These are phyloP conservation scores for Yamadazyma diddensiae DNA, from an alignment of 1,139 yeast species.

Conservation along the genomic window DNA sequence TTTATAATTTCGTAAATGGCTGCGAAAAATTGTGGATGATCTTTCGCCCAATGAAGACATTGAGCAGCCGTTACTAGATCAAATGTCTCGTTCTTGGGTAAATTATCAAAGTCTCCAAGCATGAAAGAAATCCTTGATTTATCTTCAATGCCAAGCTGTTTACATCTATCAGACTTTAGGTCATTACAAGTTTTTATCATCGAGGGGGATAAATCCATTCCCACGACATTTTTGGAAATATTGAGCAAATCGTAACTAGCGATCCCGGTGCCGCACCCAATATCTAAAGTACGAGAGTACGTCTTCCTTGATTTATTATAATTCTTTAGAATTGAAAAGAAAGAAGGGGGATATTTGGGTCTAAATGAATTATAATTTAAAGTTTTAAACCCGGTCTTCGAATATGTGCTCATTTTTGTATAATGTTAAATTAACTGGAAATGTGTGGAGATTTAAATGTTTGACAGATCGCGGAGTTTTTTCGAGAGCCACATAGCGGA, in stretches of 20 bases:
- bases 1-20: constrained; percentile 28
- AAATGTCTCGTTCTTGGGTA: constrained; percentile 20
- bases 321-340: constrained; percentile 42
- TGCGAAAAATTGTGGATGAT: constrained; percentile 31
- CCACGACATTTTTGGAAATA: constrained; percentile 26
- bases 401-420: constrained; percentile 58
- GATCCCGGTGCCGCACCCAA: constrained; percentile 40
- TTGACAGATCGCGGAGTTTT: too few relatives aligned
- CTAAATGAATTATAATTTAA: constrained; percentile 58
- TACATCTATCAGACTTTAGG: constrained; percentile 20
- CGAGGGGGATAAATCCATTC: constrained; percentile 29
- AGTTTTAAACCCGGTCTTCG: constrained; percentile 57
- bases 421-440: not conserved
- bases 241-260: constrained; percentile 35
- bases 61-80: constrained; percentile 46
- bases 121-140: constrained; percentile 26
- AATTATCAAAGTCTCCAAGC: constrained; percentile 36
- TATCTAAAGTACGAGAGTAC: constrained; percentile 24
- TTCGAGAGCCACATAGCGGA: constrained; percentile 4
- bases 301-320: constrained; percentile 17
- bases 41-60: constrained; percentile 46
- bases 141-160: constrained; percentile 26
- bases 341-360: constrained; percentile 60
- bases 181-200: constrained; percentile 32
- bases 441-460: not conserved